These are phyloP conservation scores for Choiromyces venosus DNA, from an alignment of 495 filamentous ascomycete genomes.

Conservation along the genomic window DNA sequence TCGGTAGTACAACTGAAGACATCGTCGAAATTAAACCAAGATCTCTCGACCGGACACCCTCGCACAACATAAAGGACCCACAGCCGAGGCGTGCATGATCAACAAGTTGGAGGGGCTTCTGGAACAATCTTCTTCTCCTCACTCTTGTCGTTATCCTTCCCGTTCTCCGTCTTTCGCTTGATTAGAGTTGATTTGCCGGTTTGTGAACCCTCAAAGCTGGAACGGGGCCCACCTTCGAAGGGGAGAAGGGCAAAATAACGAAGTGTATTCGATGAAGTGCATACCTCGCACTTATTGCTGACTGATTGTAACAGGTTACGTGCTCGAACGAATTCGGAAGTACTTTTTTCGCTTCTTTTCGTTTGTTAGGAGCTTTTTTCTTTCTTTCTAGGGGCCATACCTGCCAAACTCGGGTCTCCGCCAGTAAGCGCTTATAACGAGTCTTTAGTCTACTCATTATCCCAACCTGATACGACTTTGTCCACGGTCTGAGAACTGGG, in stretches of 20 bases:
- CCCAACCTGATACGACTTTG: constrained; percentile 28
- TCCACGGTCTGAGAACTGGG: constrained; percentile 29
- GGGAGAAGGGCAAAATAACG: constrained; percentile 19
- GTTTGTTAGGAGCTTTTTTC: constrained; percentile 25
- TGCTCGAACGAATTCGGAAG: constrained; percentile 28
- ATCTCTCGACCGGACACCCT: not conserved
- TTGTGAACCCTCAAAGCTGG: constrained; percentile 20
- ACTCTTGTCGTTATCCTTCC: constrained; percentile 14
- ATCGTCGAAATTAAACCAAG: constrained; percentile 20
- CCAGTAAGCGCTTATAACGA: constrained; percentile 33
- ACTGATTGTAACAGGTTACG: constrained; percentile 31
- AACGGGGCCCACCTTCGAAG: constrained; percentile 20
- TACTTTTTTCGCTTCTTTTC: constrained; percentile 25
- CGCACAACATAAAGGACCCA: constrained; percentile 5
- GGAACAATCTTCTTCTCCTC: constrained; percentile 4
- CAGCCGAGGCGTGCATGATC: constrained; percentile 16
- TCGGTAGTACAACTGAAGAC: constrained; percentile 11
- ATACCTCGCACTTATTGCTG: constrained; percentile 30
- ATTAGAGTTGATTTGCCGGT: constrained; percentile 19
- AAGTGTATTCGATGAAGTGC: constrained; percentile 37
- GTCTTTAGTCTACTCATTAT: constrained; percentile 25
- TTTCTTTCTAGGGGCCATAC: constrained; percentile 26
- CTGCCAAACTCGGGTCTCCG: constrained; percentile 32
- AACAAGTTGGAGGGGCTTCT: constrained; percentile 15
- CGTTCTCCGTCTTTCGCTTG: constrained; percentile 14